Evolutionary conservation across 23 red algal species (phyloP).

Genomic region (Gracilariopsis chorda): DNA sequence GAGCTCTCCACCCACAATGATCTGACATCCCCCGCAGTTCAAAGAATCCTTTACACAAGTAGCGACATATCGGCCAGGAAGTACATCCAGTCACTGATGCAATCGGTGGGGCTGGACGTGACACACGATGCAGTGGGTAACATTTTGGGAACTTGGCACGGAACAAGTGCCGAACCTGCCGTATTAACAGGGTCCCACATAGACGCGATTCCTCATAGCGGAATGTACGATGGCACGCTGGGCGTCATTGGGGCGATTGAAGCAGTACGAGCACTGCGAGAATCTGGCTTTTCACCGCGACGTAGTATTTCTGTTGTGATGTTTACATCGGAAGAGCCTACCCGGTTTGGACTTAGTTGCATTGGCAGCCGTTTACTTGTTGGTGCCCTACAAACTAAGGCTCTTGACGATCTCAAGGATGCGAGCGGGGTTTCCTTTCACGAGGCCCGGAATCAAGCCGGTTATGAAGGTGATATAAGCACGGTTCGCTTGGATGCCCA

Average conservation of each 20-base stretch:
- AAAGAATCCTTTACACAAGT: slow-evolving; percentile 57
- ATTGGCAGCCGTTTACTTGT: slow-evolving; percentile 57
- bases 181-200: slow-evolving; percentile 72
- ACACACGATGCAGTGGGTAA: slow-evolving; percentile 69
- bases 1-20: slow-evolving; percentile 43
- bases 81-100: slow-evolving; percentile 40
- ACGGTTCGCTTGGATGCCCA: background rate
- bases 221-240: slow-evolving; percentile 78
- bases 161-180: background rate
- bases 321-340: slow-evolving; percentile 86
- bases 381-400: background rate
- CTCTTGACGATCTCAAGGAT: slow-evolving; percentile 33
- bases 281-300: slow-evolving; percentile 42
- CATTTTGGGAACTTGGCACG: slow-evolving; percentile 59
- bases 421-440: slow-evolving; percentile 24
- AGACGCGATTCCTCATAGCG: slow-evolving; percentile 66
- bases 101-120: slow-evolving; percentile 24
- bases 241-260: slow-evolving; percentile 73
- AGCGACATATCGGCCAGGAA: slow-evolving; percentile 61
- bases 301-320: slow-evolving; percentile 55
- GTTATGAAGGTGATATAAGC: slow-evolving; percentile 17
- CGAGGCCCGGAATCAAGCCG: slow-evolving; percentile 24
- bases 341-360: slow-evolving; percentile 78
- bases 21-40: slow-evolving; percentile 53
- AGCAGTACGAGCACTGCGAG: slow-evolving; percentile 50